Conservation (phyloP, 495 filamentous ascomycete species). For the Xylaria intraflava region DNA sequence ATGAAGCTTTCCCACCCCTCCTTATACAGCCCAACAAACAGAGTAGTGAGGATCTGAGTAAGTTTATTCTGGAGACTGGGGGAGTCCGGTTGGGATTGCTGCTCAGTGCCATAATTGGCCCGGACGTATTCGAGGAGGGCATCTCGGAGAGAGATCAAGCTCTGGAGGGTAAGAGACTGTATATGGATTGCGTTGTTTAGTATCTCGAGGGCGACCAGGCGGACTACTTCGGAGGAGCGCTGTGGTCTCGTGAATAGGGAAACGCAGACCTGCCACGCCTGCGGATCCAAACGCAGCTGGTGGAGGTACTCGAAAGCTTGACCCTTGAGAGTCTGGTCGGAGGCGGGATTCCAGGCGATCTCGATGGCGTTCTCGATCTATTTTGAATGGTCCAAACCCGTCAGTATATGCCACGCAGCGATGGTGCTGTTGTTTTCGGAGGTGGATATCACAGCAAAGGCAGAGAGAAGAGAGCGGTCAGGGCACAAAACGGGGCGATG, state of each 20-base stretch:
- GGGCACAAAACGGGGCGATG: neutral
- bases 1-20: slow-evolving; percentile 81
- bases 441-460: neutral
- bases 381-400: neutral
- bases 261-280: slow-evolving; percentile 82
- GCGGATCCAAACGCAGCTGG: slow-evolving; percentile 67
- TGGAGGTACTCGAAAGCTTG: slow-evolving; percentile 87
- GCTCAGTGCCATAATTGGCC: slow-evolving; percentile 58
- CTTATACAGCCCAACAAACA: slow-evolving; percentile 80
- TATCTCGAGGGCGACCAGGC: slow-evolving; percentile 81
- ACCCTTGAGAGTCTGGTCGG: slow-evolving; percentile 64
- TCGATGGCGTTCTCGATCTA: slow-evolving; percentile 90
- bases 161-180: slow-evolving; percentile 60
- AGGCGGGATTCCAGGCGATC: slow-evolving; percentile 73
- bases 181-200: slow-evolving; percentile 81
- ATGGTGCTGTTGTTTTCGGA: neutral
- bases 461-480: neutral
- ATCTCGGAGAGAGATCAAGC: slow-evolving; percentile 64
- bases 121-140: slow-evolving; percentile 69
- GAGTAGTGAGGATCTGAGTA: slow-evolving; percentile 84
- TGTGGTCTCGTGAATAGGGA: slow-evolving; percentile 76
- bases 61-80: slow-evolving; percentile 90
- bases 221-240: slow-evolving; percentile 72
- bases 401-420: neutral
- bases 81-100: slow-evolving; percentile 53